phyloP scores from a whole-genome alignment of 768 basidiomycete genomes.

The Auricularia auricula-judae region DNA sequence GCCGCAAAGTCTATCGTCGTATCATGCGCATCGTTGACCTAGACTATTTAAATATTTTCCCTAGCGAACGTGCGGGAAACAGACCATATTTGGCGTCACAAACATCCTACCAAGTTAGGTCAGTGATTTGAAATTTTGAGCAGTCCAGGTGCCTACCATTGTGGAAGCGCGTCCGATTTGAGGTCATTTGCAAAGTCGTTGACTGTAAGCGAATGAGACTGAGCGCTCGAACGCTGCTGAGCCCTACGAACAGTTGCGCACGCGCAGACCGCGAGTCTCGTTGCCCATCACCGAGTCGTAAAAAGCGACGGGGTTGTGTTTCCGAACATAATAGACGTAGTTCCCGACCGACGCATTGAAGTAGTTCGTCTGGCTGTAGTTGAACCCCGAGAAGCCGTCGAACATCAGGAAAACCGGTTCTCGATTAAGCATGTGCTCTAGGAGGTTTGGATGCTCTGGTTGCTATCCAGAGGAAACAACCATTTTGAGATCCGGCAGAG shows the following conservation, averaged over 20 bases:
- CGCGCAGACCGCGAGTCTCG: constrained; percentile 28
- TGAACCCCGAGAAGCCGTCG: constrained; percentile 29
- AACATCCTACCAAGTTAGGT: constrained; percentile 19
- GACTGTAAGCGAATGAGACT: constrained; percentile 11
- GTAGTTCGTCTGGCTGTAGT: constrained; percentile 28
- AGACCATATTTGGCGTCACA: constrained; percentile 47
- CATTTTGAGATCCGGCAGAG: no score
- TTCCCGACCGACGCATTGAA: constrained; percentile 19
- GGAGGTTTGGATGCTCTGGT: no score
- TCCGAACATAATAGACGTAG: constrained; percentile 44
- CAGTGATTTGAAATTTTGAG: not conserved
- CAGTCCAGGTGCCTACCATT: constrained; percentile 26
- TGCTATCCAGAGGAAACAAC: no score
- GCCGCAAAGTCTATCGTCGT: constrained; percentile 38
- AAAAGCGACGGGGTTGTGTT: constrained; percentile 44
- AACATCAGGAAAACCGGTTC: no score
- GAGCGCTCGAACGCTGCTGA: no score
- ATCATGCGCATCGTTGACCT: constrained; percentile 47
- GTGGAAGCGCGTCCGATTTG: constrained; percentile 36
- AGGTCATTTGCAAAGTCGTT: constrained; percentile 51
- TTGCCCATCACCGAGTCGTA: constrained; percentile 36
- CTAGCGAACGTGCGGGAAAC: no score
- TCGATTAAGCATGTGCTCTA: no score
- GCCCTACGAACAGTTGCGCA: constrained; percentile 31
- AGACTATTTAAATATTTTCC: no score